A percentile compares a stretch with the other conserved stretches of the same genome.
These are phyloP conservation scores for Entonaema liquescens DNA, from an alignment of 495 filamentous ascomycete genomes.

Conservation along the genomic window DNA sequence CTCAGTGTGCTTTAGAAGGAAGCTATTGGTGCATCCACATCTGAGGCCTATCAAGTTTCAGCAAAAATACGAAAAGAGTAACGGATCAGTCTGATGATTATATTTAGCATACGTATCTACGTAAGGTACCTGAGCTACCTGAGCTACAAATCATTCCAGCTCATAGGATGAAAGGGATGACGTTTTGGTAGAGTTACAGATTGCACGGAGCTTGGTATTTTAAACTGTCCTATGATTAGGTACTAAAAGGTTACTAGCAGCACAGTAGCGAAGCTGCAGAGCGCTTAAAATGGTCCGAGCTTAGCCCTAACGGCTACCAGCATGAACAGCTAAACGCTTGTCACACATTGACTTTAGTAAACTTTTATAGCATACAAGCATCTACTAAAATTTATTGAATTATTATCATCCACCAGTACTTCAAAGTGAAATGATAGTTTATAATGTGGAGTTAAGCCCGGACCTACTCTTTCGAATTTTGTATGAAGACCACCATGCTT, in stretches of 20 bases:
- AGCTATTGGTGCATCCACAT: not conserved
- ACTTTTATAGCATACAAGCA: too few relatives aligned
- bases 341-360: too few relatives aligned
- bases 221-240: not conserved
- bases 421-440: not conserved
- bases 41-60: not conserved
- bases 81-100: not conserved
- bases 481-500: too few relatives aligned
- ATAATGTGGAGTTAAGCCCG: not conserved
- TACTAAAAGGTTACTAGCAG: not conserved
- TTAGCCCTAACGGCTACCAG: not conserved
- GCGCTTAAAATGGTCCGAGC: not conserved
- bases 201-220: not conserved
- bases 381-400: too few relatives aligned
- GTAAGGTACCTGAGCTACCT: too few relatives aligned
- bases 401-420: too few relatives aligned
- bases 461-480: too few relatives aligned
- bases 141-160: not conserved
- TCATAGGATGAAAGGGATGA: not conserved
- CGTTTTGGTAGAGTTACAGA: constrained; percentile 18
- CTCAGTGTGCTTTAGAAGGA: too few relatives aligned
- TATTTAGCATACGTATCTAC: not conserved
- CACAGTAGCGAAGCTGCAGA: not conserved
- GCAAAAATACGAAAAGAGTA: not conserved
- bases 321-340: not conserved